A percentile compares a stretch with the other conserved stretches of the same genome.
phyloP scores from a whole-genome alignment of 1,284 basidiomycete genomes.

The Vanrija sp. region DNA sequence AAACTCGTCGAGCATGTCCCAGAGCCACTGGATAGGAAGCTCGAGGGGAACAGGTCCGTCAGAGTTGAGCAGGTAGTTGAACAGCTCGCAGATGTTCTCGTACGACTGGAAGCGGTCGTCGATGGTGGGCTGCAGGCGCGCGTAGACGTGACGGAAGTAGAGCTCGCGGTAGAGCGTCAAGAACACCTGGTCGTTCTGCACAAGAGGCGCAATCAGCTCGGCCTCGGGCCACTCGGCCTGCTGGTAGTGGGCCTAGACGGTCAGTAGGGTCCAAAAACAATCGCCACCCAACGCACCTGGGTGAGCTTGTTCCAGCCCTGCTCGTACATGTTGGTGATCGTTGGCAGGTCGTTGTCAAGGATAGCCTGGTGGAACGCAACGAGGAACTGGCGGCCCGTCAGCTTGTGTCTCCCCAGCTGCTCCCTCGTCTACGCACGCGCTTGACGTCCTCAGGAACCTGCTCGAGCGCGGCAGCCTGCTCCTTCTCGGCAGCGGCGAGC shows the following conservation, averaged over 20 bases:
- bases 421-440: slow-evolving; percentile 30
- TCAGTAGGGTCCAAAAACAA: background rate
- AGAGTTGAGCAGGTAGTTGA: slow-evolving; percentile 96
- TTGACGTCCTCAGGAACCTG: slow-evolving; percentile 48
- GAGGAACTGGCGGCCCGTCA: slow-evolving; percentile 64
- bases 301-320: slow-evolving; percentile 95
- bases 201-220: slow-evolving; percentile 87
- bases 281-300: slow-evolving; percentile 24
- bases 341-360: slow-evolving; percentile 75
- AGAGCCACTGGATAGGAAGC: slow-evolving; percentile 95
- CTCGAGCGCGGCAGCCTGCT: slow-evolving; percentile 38
- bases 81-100: slow-evolving; percentile 96
- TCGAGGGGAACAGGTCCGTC: slow-evolving; percentile 88
- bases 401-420: background rate
- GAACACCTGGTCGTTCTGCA: slow-evolving; percentile 91
- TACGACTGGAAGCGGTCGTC: slow-evolving; percentile 98
- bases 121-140: slow-evolving; percentile 86
- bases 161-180: slow-evolving; percentile 88
- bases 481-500: slow-evolving; percentile 31
- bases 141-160: slow-evolving; percentile 75
- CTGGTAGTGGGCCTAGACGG: slow-evolving; percentile 83
- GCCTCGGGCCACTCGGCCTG: slow-evolving; percentile 97
- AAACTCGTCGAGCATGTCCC: slow-evolving; percentile 98
- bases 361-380: slow-evolving; percentile 79
- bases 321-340: slow-evolving; percentile 89